phyloP scores from a whole-genome alignment of 805 yeast genomes.

The Candida tibetensis region DNA sequence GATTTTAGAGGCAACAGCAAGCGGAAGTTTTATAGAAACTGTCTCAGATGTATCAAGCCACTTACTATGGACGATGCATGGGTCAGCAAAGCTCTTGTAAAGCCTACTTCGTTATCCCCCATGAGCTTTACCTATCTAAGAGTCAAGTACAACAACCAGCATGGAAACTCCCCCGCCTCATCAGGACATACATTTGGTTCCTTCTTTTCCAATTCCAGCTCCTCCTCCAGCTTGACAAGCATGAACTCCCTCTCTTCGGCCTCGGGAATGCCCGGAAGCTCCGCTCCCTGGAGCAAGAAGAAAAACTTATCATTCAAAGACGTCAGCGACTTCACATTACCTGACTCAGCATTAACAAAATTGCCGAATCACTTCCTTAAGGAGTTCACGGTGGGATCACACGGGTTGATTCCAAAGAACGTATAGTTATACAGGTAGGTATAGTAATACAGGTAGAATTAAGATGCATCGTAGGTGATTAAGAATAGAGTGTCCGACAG shows the following conservation, averaged over 20 bases:
- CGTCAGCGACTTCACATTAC: constrained; percentile 15
- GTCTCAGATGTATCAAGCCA: constrained; percentile 56
- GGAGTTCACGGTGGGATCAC: constrained; percentile 35
- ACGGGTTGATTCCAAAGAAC: constrained; percentile 34
- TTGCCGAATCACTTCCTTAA: constrained; percentile 32
- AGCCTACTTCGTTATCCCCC: constrained; percentile 28
- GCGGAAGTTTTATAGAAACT: constrained; percentile 47
- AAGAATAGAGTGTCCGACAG: not conserved
- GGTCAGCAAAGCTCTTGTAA: constrained; percentile 47
- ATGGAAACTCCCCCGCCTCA: not conserved
- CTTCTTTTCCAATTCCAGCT: constrained; percentile 12
- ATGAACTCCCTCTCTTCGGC: constrained; percentile 9
- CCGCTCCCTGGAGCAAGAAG: constrained; percentile 7
- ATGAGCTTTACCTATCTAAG: constrained; percentile 21
- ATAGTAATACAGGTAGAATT: too few relatives aligned
- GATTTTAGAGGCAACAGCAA: constrained; percentile 29
- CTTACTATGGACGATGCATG: constrained; percentile 51
- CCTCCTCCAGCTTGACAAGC: constrained; percentile 18
- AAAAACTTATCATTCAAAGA: constrained; percentile 18
- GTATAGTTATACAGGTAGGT: too few relatives aligned
- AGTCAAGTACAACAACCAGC: constrained; percentile 11
- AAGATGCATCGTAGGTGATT: not conserved
- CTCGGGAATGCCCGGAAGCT: not conserved
- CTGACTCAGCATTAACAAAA: constrained; percentile 25
- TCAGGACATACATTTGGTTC: constrained; percentile 2